Percentiles rank a stretch among this genome's conserved stretches.
Evolutionary conservation across 2,329 filamentous ascomycete genomes (phyloP).

Genomic region (Colletotrichum acutatum): DNA sequence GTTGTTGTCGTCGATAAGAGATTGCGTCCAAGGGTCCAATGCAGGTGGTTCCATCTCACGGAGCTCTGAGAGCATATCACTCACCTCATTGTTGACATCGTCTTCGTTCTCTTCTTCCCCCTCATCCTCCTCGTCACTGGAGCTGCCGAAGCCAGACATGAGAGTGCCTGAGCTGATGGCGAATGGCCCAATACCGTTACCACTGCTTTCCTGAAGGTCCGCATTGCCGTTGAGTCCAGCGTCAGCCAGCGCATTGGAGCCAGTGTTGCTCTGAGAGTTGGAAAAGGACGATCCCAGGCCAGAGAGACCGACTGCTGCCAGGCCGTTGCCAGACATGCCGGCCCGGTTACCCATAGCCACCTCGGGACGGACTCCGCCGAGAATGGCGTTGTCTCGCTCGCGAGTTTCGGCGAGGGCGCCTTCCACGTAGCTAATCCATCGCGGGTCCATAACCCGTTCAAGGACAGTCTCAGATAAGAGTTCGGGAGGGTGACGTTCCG

Average conservation of each 20-base stretch:
- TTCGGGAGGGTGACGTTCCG: conserved; percentile 91
- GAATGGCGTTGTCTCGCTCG: conserved; percentile 97
- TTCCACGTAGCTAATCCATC: conserved; percentile 96
- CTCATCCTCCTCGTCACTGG: conserved; percentile 95
- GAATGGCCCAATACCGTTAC: conserved; percentile 77
- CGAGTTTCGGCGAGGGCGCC: conserved; percentile 91
- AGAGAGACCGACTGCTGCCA: conserved; percentile 55
- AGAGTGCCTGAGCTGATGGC: conserved; percentile 79
- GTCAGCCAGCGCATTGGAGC: conserved; percentile 35
- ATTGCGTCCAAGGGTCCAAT: conserved; percentile 35
- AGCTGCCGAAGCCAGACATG: conserved; percentile 92
- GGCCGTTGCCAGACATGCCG: conserved; percentile 57
- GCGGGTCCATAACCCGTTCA: conserved; percentile 86
- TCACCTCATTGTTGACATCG: conserved; percentile 76
- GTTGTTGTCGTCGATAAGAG: conserved; percentile 36
- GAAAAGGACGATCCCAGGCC: conserved; percentile 50
- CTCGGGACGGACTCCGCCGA: conserved; percentile 93
- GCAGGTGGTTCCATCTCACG: conserved; percentile 31
- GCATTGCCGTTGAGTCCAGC: conserved; percentile 54
- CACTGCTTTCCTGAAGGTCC: conserved; percentile 72
- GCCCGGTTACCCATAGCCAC: conserved; percentile 85
- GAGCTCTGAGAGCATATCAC: conserved; percentile 47
- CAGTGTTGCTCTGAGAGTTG: conserved; percentile 37
- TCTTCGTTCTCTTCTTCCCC: conserved; percentile 89
- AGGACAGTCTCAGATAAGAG: conserved; percentile 85